Conservation (phyloP, 2,329 filamentous ascomycete genomes). For the Calonectria pseudoreteaudii region DNA sequence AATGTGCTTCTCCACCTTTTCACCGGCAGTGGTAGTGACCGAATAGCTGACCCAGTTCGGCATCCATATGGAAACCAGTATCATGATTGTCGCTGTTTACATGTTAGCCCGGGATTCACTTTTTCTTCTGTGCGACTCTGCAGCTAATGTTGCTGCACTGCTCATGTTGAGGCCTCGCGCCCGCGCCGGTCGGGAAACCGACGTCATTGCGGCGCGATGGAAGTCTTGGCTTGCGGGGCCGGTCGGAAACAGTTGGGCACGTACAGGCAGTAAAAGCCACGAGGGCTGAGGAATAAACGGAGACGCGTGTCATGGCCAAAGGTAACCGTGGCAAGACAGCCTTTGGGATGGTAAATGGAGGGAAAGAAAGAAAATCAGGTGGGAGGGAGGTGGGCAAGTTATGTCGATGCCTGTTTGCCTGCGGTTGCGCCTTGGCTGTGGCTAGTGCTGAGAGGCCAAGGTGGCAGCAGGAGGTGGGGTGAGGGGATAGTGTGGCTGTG, state of each 20-base stretch:
- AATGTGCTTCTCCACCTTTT: constrained; percentile 68
- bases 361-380: background rate
- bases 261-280: constrained; percentile 58
- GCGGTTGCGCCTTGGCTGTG: constrained; percentile 31
- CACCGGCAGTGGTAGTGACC: constrained; percentile 61
- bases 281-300: constrained; percentile 56
- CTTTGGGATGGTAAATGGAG: background rate
- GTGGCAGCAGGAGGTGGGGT: constrained; percentile 31
- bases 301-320: constrained; percentile 56
- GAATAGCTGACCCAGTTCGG: constrained; percentile 79
- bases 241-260: constrained; percentile 37
- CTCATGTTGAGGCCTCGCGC: background rate
- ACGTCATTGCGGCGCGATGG: constrained; percentile 41
- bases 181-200: constrained; percentile 16
- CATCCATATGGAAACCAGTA: constrained; percentile 74
- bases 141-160: background rate
- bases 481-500: constrained; percentile 1
- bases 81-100: constrained; percentile 74
- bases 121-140: background rate
- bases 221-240: constrained; percentile 22
- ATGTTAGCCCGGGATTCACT: constrained; percentile 45
- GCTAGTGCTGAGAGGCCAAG: constrained; percentile 35
- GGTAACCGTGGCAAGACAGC: constrained; percentile 1
- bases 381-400: constrained; percentile 29
- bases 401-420: constrained; percentile 38